Base-by-base conservation (phyloP, 352 stramenopile species). In the Phytophthora agathidicida region DNA sequence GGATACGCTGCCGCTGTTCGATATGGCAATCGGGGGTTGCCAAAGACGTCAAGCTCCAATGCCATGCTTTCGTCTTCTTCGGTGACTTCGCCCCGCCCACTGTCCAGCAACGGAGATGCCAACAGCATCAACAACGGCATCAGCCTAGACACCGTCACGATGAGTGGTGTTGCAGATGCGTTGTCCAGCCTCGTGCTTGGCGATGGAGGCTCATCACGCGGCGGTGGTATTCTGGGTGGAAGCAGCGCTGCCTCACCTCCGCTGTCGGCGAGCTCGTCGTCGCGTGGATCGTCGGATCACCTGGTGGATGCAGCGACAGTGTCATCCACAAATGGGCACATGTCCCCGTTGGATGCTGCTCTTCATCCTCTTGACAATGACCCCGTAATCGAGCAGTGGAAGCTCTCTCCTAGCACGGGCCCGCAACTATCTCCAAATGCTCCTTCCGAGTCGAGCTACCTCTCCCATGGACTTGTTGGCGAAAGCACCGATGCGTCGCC, bases 1-100 rank as follows among this genome's bases (percentile, higher is more conserved):
- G 87, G 87, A 13, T 96, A 96, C 35, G 87, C 87, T 47, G 87
- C 87, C 0, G 87, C 83, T 17, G 87, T 96, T 37, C 84, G 87
- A 1, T 96, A 77, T 46, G 86, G 86, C 17, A 58, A 65, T 44
- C 64, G 83, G 24, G 60, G 57, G 0, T 54, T 84, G 30, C 56
- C 68, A 19, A 86, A 78, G 39, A 75, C 71, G 0, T 70, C 65
- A 14, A 71, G 63, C 71, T 66, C 61, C 16, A 70, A 73, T 60
- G 49, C 54, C 7, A 56, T 69, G 55, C 51, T 61, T 31, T 62
- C 70, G 11, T 68, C 65, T 38, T 69, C 66, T 53, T 68, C 69
- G 16, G 56, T 71, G 26, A 68, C 65, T 14, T 78, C 70, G 0
- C 61, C 70, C 6, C 45, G 61, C 27, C 62, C 58, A 1, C 20